These are phyloP conservation scores for Venturia asperata DNA, from an alignment of 2,329 filamentous ascomycete species.

Conservation along the genomic window DNA sequence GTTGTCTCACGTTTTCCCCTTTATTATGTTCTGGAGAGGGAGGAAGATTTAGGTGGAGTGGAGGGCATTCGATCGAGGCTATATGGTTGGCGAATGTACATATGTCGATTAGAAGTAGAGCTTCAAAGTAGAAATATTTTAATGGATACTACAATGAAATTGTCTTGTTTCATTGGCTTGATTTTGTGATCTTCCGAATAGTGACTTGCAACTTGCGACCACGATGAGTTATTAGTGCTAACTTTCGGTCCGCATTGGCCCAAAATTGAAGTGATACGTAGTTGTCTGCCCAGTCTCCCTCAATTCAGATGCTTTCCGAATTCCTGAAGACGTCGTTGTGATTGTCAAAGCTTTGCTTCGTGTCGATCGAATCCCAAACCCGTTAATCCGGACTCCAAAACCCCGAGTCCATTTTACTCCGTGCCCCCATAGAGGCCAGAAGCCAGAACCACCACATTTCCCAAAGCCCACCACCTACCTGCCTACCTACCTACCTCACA, in stretches of 20 bases:
- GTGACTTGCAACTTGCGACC: no score
- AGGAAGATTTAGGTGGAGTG: background rate
- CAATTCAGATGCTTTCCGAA: background rate
- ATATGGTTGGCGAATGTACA: background rate
- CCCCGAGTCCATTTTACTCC: no score
- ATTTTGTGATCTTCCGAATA: no score
- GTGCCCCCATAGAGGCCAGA: no score
- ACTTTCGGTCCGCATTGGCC: background rate
- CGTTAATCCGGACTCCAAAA: no score
- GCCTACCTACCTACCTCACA: no score
- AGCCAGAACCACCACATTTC: no score
- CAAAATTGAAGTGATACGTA: background rate
- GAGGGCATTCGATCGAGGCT: background rate
- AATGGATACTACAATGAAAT: background rate
- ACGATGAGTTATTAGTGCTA: background rate
- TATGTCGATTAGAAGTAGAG: background rate
- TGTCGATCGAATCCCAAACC: no score
- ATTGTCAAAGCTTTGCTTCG: background rate
- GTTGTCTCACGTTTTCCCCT: background rate
- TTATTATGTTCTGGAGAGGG: background rate
- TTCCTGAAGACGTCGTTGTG: background rate
- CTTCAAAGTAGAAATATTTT: background rate
- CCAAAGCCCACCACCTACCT: no score
- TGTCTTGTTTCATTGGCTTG: background rate
- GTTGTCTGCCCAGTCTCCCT: background rate